Evolutionary conservation across 352 stramenopile species (phyloP).

Genomic region (Saprolegnia parasitica): DNA sequence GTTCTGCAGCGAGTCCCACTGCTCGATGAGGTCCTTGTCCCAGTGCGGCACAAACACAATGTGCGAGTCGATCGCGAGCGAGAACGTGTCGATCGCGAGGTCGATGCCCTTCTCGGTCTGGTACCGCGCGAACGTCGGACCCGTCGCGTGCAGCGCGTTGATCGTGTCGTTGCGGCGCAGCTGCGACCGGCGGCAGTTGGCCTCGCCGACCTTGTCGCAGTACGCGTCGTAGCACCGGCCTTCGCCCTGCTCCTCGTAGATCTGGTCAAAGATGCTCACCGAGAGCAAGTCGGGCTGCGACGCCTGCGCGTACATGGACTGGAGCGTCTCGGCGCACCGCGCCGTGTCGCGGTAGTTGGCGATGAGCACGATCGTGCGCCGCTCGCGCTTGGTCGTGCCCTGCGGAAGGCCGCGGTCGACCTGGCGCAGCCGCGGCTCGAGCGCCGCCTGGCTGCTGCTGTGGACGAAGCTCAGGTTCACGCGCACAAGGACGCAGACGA

Average conservation of each 20-base stretch:
- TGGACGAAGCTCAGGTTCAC: conserved; percentile 18
- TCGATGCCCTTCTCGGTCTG: conserved; percentile 26
- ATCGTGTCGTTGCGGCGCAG: conserved; percentile 32
- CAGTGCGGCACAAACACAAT: conserved; percentile 25
- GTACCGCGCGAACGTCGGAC: conserved; percentile 24
- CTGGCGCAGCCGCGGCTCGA: conserved; percentile 1
- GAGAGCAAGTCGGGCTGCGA: conserved; percentile 7
- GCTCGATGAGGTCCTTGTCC: conserved; percentile 26
- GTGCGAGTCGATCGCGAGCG: conserved; percentile 26
- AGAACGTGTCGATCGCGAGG: conserved; percentile 20
- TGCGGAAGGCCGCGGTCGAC: neutral
- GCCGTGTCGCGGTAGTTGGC: conserved; percentile 21
- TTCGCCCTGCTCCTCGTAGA: conserved; percentile 12
- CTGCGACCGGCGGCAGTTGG: conserved; percentile 5
- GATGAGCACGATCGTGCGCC: conserved; percentile 19
- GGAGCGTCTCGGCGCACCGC: conserved; percentile 15
- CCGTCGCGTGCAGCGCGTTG: conserved; percentile 17
- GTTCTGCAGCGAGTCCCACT: conserved; percentile 28
- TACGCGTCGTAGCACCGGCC: conserved; percentile 16
- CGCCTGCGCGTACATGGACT: conserved; percentile 17
- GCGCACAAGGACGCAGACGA: conserved; percentile 12
- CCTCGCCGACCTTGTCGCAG: conserved; percentile 20
- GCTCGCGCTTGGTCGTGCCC: neutral
- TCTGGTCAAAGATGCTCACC: conserved; percentile 21
- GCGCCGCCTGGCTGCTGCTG: neutral